A percentile compares a stretch with the other conserved stretches of the same genome.
Evolutionary conservation across 1,139 yeast genomes (phyloP).

Genomic region (Yamadazyma friedrichii): DNA sequence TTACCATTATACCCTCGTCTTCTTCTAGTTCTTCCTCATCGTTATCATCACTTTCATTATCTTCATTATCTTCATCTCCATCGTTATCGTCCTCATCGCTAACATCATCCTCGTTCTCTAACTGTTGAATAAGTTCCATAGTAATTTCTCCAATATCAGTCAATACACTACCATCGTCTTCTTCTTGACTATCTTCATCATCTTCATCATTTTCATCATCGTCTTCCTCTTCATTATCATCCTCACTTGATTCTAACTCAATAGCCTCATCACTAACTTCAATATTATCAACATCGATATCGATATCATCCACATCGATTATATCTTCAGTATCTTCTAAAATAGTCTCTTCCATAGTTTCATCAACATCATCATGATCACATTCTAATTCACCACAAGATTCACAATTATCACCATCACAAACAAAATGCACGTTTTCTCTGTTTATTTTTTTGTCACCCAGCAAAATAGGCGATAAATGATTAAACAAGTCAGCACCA

Average conservation of each 20-base stretch:
- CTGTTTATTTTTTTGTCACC: slow-evolving; percentile 24
- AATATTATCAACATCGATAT: neutral
- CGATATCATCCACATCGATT: slow-evolving; percentile 10
- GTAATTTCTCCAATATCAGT: slow-evolving; percentile 28
- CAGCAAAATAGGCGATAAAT: slow-evolving; percentile 40
- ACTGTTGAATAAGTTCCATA: slow-evolving; percentile 31
- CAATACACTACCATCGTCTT: slow-evolving; percentile 12
- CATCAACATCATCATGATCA: slow-evolving; percentile 42
- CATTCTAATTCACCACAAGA: slow-evolving; percentile 71
- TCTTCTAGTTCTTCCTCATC: slow-evolving; percentile 21
- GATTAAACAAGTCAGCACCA: slow-evolving; percentile 88
- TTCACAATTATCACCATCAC: slow-evolving; percentile 64
- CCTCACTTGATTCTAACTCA: slow-evolving; percentile 10
- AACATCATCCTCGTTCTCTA: slow-evolving; percentile 25
- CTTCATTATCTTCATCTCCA: slow-evolving; percentile 27
- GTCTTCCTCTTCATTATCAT: slow-evolving; percentile 2
- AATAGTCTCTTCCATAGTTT: slow-evolving; percentile 15
- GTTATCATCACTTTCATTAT: slow-evolving; percentile 17
- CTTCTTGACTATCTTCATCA: slow-evolving; percentile 15
- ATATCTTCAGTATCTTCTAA: slow-evolving; percentile 21
- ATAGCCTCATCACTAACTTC: slow-evolving; percentile 14
- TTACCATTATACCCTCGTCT: slow-evolving; percentile 14
- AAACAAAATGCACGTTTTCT: slow-evolving; percentile 73
- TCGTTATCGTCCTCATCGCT: slow-evolving; percentile 25
- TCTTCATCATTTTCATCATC: neutral